These are phyloP conservation scores for Populus hybrid DNA, from an alignment of 441 rosid genomes.

Conservation along the genomic window DNA sequence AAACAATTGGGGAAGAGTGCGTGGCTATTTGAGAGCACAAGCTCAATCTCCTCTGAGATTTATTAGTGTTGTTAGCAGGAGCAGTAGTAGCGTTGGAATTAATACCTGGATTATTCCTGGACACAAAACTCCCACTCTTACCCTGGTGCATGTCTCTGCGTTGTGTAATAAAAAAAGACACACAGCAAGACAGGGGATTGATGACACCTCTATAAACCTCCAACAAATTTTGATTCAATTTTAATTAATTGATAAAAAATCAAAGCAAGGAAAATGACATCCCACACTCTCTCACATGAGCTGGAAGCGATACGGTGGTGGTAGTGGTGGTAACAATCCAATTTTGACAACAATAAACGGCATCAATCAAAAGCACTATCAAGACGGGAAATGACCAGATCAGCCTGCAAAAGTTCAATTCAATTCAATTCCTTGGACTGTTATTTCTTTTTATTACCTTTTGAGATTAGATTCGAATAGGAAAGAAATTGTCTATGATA, in stretches of 20 bases:
- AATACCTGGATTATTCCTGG: constrained; percentile 20
- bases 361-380: too few species aligned
- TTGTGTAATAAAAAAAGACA: not conserved
- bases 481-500: too few species aligned
- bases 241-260: not conserved
- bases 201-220: not conserved
- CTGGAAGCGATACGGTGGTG: not conserved
- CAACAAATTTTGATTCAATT: not conserved
- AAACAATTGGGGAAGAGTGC: constrained; percentile 84
- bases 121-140: constrained; percentile 35
- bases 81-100: not conserved
- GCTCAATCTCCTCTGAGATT: constrained; percentile 65
- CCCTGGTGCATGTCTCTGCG: constrained; percentile 47
- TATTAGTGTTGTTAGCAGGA: constrained; percentile 22
- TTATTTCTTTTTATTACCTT: too few species aligned
- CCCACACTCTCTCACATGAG: not conserved
- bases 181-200: not conserved
- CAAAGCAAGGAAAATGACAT: not conserved
- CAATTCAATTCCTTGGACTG: too few species aligned
- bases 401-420: too few species aligned
- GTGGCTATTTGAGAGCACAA: constrained; percentile 74
- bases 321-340: too few species aligned
- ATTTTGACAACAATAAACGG: too few species aligned
- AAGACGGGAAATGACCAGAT: too few species aligned
- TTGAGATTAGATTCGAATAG: too few species aligned